These are phyloP conservation scores for Chlamydomonas sp. DNA, from an alignment of 139 green algal genomes.

Conservation along the genomic window DNA sequence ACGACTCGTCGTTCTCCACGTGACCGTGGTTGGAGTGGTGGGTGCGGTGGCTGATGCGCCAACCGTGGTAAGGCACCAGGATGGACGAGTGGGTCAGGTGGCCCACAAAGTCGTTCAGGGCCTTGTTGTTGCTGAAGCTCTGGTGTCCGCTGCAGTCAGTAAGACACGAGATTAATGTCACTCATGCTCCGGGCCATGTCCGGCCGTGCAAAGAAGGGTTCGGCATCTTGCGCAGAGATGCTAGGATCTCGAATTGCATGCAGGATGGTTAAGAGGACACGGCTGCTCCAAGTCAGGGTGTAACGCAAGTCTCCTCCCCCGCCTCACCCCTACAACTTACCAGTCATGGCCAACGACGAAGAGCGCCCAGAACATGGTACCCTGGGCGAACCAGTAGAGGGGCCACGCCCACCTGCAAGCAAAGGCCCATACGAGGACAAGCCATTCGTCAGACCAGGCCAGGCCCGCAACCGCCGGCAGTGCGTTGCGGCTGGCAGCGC, in stretches of 20 bases:
- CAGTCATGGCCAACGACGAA: constrained; percentile 98
- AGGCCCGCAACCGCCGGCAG: background rate
- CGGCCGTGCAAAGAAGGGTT: too few relatives aligned
- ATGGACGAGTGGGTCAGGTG: constrained; percentile 93
- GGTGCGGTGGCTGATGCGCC: constrained; percentile 92
- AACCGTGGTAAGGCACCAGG: constrained; percentile 97
- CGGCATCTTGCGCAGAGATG: too few relatives aligned
- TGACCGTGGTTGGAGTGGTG: constrained; percentile 96
- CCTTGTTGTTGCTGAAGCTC: constrained; percentile 92
- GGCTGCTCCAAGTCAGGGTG: too few relatives aligned
- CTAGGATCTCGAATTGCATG: too few relatives aligned
- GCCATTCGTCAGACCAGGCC: background rate
- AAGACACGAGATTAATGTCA: too few relatives aligned
- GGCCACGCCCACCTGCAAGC: constrained; percentile 84
- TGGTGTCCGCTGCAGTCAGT: constrained; percentile 83
- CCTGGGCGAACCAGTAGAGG: constrained; percentile 95
- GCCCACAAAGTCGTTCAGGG: constrained; percentile 92
- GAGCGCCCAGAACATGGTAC: constrained; percentile 98
- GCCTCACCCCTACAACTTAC: constrained; percentile 49
- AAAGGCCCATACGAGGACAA: background rate
- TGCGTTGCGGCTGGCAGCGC: background rate
- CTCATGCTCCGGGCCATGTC: too few relatives aligned
- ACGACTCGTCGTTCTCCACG: constrained; percentile 97
- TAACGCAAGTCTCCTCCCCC: too few relatives aligned
- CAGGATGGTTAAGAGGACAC: too few relatives aligned